These are phyloP conservation scores for Arthrobotrys megalospora DNA, from an alignment of 2,329 filamentous ascomycete species.

Conservation along the genomic window DNA sequence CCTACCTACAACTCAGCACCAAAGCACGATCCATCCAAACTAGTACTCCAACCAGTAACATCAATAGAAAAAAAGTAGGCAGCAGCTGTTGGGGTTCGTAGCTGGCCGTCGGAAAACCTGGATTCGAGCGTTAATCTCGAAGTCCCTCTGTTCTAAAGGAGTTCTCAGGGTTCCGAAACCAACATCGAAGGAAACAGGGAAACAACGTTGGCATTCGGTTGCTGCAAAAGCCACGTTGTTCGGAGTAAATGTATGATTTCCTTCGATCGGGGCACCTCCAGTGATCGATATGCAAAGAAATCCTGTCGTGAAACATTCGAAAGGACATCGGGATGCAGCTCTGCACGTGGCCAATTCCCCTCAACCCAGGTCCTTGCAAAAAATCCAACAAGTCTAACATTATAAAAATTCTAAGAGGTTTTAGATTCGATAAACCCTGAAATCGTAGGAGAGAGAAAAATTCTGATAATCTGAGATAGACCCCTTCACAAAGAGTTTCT, in stretches of 20 bases:
- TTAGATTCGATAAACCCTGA: conserved; percentile 2
- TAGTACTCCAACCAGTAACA: background rate
- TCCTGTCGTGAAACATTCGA: conserved; percentile 16
- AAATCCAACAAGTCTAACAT: conserved; percentile 35
- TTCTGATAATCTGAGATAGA: background rate
- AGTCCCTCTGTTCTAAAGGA: conserved; percentile 2
- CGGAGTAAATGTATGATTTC: conserved; percentile 27
- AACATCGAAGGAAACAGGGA: conserved; percentile 28
- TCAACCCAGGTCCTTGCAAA: conserved; percentile 10
- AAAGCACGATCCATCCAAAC: background rate
- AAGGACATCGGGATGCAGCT: conserved; percentile 11
- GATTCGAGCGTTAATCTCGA: background rate
- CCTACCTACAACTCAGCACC: background rate
- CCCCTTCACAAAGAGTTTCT: background rate
- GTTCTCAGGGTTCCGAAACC: conserved; percentile 4
- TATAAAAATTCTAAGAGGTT: conserved; percentile 20
- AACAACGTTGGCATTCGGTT: conserved; percentile 18
- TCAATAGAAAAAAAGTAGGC: conserved; percentile 10
- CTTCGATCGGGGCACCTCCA: background rate
- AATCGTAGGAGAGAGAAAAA: background rate
- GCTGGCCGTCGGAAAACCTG: background rate
- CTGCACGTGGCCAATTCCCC: conserved; percentile 16
- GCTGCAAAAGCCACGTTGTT: conserved; percentile 32
- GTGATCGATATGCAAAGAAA: conserved; percentile 9
- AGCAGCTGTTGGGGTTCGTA: conserved; percentile 3